Base-by-base conservation (phyloP, 495 filamentous ascomycete genomes). In the Podospora anserina region DNA sequence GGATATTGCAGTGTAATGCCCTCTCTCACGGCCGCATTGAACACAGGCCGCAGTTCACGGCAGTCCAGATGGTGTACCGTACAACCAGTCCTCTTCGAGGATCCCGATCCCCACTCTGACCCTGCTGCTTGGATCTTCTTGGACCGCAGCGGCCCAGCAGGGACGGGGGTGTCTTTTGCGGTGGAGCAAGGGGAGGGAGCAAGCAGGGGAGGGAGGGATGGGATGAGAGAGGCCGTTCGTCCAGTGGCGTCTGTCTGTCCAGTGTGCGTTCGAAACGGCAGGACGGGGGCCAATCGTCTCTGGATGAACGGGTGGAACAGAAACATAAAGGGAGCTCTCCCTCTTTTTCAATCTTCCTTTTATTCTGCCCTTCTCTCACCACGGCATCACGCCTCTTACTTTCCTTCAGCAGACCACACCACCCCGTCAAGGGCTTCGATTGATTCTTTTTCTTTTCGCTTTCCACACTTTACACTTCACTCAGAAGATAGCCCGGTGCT, bases 311-410 rank as follows among this genome's bases (percentile, higher is more conserved):
- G 34, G 55, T 60, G 32, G 65, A 70, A 54, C 39, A 68, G 73
- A 77, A 77, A 75, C 75, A 77, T 75, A 77, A 75, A 74, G 70
- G 58, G 59, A 55, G 59, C 67, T 53, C 63, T 69, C 67, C 62
- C 69, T 57, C 65, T 64, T 59, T 68, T 59, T 60, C 20, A 23
- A 11, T 53, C 57, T 49, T 19, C 56, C 65, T 71, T 69, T 66
- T 63, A 58, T 63, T 69, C 62, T 62, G 27, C 44, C 65, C 66
- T 63, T 58, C 64, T 32, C 66, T 63, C 28, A 34, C 71, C 68
- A 70, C 68, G 64, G 70, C 70, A 69, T 69, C 66, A 53, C 66
- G 68, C 63, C 72, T 74, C 67, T 63, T 59, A 65, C 68, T 62
- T 61, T 75, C 70, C 68, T 70, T 74, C 67, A 63, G 20, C 28